Conservation (phyloP, 2,329 filamentous ascomycete species). For the Ambrosiella xylebori region DNA sequence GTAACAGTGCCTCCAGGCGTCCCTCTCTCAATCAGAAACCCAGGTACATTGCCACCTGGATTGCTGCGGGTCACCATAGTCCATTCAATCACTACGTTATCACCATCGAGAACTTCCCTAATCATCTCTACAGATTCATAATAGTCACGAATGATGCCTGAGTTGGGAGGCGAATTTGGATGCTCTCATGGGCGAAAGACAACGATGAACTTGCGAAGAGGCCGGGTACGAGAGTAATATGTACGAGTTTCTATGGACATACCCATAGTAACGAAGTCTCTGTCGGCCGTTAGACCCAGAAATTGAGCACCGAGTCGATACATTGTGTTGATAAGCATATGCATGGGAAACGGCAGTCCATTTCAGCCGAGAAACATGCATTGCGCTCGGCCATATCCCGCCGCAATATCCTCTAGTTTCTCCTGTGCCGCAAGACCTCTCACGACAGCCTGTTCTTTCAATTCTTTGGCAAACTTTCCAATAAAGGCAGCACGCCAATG, state of each 20-base stretch:
- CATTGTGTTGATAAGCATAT: conserved; percentile 29
- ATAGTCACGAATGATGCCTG: conserved; percentile 63
- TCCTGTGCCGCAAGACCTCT: conserved; percentile 73
- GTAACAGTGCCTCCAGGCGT: conserved; percentile 65
- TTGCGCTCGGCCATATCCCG: conserved; percentile 4
- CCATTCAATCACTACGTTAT: conserved; percentile 47
- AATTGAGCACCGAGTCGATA: conserved; percentile 81
- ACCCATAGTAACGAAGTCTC: conserved; percentile 73
- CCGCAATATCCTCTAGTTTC: conserved; percentile 44
- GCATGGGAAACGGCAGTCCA: neutral
- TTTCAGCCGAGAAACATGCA: conserved; percentile 25
- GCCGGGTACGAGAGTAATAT: conserved; percentile 15
- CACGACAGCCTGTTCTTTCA: conserved; percentile 56
- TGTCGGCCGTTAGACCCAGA: conserved; percentile 68
- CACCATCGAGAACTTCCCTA: conserved; percentile 38
- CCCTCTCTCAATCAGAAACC: conserved; percentile 80
- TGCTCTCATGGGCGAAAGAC: conserved; percentile 74
- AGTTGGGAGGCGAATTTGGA: conserved; percentile 49
- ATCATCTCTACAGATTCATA: conserved; percentile 92
- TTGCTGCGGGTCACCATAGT: conserved; percentile 84
- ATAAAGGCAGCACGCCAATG: conserved; percentile 63
- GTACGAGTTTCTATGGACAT: conserved; percentile 29
- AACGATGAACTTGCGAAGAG: conserved; percentile 61
- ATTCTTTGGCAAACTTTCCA: conserved; percentile 56
- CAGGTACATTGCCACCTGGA: conserved; percentile 71